A percentile compares a stretch with the other conserved stretches of the same genome.
Evolutionary conservation across 306 rosid genomes (phyloP).

Genomic region (Prunus fruticosa): DNA sequence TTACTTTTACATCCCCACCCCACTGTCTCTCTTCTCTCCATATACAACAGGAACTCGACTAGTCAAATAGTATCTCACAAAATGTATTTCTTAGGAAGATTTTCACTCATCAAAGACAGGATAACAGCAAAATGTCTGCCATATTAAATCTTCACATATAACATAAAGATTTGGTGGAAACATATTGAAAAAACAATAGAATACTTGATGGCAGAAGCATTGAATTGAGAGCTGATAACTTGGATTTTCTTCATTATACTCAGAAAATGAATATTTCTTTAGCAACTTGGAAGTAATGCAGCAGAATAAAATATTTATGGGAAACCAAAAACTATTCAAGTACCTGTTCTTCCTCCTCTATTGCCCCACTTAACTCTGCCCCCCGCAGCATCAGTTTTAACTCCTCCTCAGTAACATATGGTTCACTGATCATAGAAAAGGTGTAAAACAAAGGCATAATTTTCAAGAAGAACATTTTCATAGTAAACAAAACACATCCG

Average conservation of each 20-base stretch:
- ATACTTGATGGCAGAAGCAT: no score
- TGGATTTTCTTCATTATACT: background rate
- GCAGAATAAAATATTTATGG: constrained; percentile 1
- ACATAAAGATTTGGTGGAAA: no score
- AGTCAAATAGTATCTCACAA: background rate
- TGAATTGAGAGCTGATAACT: no score
- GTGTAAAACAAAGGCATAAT: background rate
- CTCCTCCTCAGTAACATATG: constrained; percentile 98
- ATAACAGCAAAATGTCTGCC: no score
- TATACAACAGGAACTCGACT: background rate
- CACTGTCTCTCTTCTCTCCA: background rate
- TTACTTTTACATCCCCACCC: background rate
- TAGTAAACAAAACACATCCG: background rate
- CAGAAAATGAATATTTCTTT: background rate
- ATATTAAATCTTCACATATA: no score
- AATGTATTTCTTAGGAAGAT: background rate
- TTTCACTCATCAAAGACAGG: no score
- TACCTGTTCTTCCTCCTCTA: constrained; percentile 99
- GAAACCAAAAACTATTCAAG: constrained; percentile 12
- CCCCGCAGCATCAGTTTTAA: constrained; percentile 97
- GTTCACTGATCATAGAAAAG: constrained; percentile 54
- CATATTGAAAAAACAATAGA: no score
- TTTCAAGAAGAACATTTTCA: background rate
- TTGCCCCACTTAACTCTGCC: constrained; percentile 98
- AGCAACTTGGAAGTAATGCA: background rate